These are phyloP conservation scores for Cenchrus fungigraminus DNA, from an alignment of 176 grass and related monocot genomes.

Conservation along the genomic window DNA sequence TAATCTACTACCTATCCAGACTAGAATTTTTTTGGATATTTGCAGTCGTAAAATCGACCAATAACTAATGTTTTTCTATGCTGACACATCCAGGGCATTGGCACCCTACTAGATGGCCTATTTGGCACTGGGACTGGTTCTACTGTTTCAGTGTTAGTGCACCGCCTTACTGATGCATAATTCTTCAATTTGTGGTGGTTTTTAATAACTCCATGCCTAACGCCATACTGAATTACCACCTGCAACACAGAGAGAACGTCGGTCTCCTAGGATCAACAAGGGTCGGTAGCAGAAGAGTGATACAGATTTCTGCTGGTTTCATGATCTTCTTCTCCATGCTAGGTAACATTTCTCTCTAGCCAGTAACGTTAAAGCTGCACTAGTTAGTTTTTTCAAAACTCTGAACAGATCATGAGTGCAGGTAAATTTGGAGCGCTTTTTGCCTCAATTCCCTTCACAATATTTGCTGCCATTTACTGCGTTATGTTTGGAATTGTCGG, in stretches of 20 bases:
- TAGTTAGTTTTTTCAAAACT: not conserved
- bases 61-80: not conserved
- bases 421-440: constrained; percentile 98
- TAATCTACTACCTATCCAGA: not conserved
- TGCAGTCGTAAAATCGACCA: not conserved
- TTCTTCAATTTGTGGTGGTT: not conserved
- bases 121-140: constrained; percentile 91
- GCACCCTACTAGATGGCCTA: constrained; percentile 82
- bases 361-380: not conserved
- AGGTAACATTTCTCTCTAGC: constrained; percentile 47
- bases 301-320: constrained; percentile 98
- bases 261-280: constrained; percentile 97
- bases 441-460: constrained; percentile 93
- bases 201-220: not conserved
- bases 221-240: constrained; percentile 1
- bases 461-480: constrained; percentile 90
- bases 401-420: constrained; percentile 40
- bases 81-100: constrained; percentile 68
- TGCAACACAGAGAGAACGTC: constrained; percentile 78
- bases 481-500: constrained; percentile 90
- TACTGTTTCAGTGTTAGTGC: constrained; percentile 92
- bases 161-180: not conserved
- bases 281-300: constrained; percentile 85
- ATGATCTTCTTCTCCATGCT: constrained; percentile 99
- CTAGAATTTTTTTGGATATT: not conserved